phyloP scores from a whole-genome alignment of 2,329 filamentous ascomycete genomes.

The Epichloe baconii region DNA sequence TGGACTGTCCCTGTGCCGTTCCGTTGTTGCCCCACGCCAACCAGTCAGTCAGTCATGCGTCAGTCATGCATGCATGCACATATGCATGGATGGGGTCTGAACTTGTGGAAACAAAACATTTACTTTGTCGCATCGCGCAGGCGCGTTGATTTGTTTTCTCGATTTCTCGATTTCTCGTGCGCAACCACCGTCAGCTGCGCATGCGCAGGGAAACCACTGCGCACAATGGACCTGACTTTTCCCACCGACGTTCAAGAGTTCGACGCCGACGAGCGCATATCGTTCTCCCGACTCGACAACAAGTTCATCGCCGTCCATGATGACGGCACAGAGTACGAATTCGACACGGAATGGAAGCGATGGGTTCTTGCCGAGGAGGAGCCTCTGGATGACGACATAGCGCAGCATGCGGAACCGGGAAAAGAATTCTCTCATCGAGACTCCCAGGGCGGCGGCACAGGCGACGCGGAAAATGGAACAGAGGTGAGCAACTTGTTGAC shows the following conservation, averaged over 20 bases:
- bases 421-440: neutral
- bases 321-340: conserved; percentile 76
- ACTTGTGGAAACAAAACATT: neutral
- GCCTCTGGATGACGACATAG: conserved; percentile 21
- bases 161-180: neutral
- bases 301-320: conserved; percentile 78
- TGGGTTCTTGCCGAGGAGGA: conserved; percentile 58
- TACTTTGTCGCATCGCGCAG: neutral
- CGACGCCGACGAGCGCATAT: conserved; percentile 67
- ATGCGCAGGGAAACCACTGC: neutral
- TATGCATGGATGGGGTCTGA: too few species aligned
- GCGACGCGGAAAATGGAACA: conserved; percentile 22
- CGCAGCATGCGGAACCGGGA: neutral
- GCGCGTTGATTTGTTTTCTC: neutral
- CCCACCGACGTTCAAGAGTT: conserved; percentile 55
- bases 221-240: conserved; percentile 28
- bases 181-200: neutral
- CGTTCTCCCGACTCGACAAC: conserved; percentile 69
- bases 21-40: neutral
- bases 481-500: conserved; percentile 26
- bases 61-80: too few species aligned
- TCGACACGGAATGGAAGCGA: conserved; percentile 53
- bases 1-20: too few species aligned
- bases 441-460: conserved; percentile 10
- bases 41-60: neutral